A percentile compares a stretch with the other conserved stretches of the same genome.
Evolutionary conservation across 768 basidiomycete species (phyloP).

Genomic region (Flagelloscypha sp.): DNA sequence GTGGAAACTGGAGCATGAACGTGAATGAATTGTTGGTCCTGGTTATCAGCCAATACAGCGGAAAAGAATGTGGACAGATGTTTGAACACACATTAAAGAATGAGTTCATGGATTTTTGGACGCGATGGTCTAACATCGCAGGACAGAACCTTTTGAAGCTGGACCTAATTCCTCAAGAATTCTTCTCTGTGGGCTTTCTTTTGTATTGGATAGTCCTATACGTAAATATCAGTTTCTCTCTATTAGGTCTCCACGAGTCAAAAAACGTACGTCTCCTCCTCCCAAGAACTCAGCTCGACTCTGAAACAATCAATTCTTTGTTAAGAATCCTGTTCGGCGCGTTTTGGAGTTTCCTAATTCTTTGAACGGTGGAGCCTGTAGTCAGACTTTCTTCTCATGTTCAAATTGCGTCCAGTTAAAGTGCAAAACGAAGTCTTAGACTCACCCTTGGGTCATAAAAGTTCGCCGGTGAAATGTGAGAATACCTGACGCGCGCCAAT

Average conservation of each 20-base stretch:
- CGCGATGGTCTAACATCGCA: slow-evolving; percentile 60
- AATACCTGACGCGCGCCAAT: too few relatives aligned
- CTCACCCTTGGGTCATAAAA: slow-evolving; percentile 19
- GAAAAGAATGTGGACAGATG: slow-evolving; percentile 3
- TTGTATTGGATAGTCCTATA: slow-evolving; percentile 85
- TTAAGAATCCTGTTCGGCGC: slow-evolving; percentile 39
- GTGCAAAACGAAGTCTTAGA: slow-evolving; percentile 12
- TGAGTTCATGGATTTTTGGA: slow-evolving; percentile 47
- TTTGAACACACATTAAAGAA: slow-evolving; percentile 65
- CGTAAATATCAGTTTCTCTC: background rate
- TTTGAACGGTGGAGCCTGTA: slow-evolving; percentile 32
- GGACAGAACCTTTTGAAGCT: slow-evolving; percentile 76
- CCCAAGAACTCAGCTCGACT: slow-evolving; percentile 36
- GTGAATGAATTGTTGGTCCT: slow-evolving; percentile 74
- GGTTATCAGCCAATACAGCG: slow-evolving; percentile 1
- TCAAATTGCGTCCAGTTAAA: background rate
- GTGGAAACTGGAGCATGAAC: slow-evolving; percentile 86
- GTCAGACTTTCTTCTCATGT: slow-evolving; percentile 23
- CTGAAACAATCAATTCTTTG: slow-evolving; percentile 38
- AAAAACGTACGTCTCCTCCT: slow-evolving; percentile 29
- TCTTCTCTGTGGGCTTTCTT: slow-evolving; percentile 76
- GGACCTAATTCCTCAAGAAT: slow-evolving; percentile 77
- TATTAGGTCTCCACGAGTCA: background rate
- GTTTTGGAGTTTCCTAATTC: slow-evolving; percentile 35
- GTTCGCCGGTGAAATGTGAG: too few relatives aligned